Evolutionary conservation across 2,329 filamentous ascomycete species (phyloP).

Genomic region (Exophiala bonariae): DNA sequence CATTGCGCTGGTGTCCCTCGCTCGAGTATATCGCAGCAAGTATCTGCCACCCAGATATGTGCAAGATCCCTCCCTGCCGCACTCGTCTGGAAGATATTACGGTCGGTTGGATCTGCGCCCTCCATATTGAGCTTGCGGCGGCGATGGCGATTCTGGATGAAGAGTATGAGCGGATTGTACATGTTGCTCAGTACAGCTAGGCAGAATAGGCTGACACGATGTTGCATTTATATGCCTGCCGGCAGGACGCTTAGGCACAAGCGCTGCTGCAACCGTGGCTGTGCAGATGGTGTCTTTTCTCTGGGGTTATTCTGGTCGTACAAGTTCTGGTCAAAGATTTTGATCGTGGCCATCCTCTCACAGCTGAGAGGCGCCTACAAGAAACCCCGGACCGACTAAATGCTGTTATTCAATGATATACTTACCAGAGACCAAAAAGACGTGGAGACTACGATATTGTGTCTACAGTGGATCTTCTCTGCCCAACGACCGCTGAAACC

Average conservation of each 20-base stretch:
- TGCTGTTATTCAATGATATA: slow-evolving; percentile 53
- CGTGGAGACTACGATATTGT: slow-evolving; percentile 43
- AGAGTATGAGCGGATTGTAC: slow-evolving; percentile 16
- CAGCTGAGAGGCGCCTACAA: slow-evolving; percentile 33
- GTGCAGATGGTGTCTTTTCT: slow-evolving; percentile 38
- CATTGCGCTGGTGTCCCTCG: no score
- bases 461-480: slow-evolving; percentile 56
- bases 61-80: not conserved
- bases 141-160: not conserved
- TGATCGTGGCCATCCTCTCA: slow-evolving; percentile 30
- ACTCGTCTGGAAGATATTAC: slow-evolving; percentile 14
- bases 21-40: no score
- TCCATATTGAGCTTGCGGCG: slow-evolving; percentile 23
- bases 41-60: no score
- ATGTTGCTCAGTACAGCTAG: slow-evolving; percentile 30
- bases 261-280: slow-evolving; percentile 33
- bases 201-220: slow-evolving; percentile 34
- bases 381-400: slow-evolving; percentile 44
- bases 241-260: slow-evolving; percentile 35
- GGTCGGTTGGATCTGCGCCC: slow-evolving; percentile 22
- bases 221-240: slow-evolving; percentile 36
- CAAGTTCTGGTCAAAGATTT: slow-evolving; percentile 46
- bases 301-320: slow-evolving; percentile 48
- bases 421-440: slow-evolving; percentile 48
- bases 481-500: slow-evolving; percentile 43